Evolutionary conservation across 78 protist genomes (phyloP), one percentile per base, ranked within the genome.

Genomic region (Tieghemostelium lacteum): DNA sequence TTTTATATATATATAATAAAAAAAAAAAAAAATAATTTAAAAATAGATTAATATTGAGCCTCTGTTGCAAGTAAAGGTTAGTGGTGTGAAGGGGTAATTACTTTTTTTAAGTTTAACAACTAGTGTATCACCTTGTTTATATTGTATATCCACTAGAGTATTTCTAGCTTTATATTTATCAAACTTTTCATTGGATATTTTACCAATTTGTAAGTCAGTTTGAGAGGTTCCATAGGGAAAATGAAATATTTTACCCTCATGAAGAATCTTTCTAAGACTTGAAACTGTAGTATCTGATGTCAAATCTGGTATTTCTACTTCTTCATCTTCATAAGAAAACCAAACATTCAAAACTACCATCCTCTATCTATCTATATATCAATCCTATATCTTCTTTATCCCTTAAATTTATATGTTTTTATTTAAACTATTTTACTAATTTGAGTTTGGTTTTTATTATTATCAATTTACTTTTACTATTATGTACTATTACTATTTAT

Each of bases 251-350:
- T 83, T 83, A 28, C 91, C 91, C 16, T 83, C 91, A 49, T 83
- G 91, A 12, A 83, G 14, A 2, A 69, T 58, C 72, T 83, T 83
- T 83, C 91, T 52, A 14, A 83, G 24, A 3, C 67, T 78, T 57
- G 91, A 83, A 10, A 83, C 72, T 29, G 91, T 69, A 36, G 91
- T 83, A 31, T 83, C 91, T 39, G 19, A 40, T 1, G 24, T 29
- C 39, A 83, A 69, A 29, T 83, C 91, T 33, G 28, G 12, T 26
- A 83, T 16, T 39, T 83, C 91, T 1, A 83, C 91, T n/a, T 83
- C 91, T 29, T 83, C 91, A 69, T 83, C 91, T 58, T 83, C 91
- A 69, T 83, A 83, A 20, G 76, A 69, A 57, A 83, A 83, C 91
- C 91, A 83, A 24, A 69, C 91, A n/a, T n/a, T n/a, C n/a, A n/a